Evolutionary conservation across 257 asterid genomes (phyloP), one percentile per base, ranked within the genome.

Genomic region (Petunia axillaris): DNA sequence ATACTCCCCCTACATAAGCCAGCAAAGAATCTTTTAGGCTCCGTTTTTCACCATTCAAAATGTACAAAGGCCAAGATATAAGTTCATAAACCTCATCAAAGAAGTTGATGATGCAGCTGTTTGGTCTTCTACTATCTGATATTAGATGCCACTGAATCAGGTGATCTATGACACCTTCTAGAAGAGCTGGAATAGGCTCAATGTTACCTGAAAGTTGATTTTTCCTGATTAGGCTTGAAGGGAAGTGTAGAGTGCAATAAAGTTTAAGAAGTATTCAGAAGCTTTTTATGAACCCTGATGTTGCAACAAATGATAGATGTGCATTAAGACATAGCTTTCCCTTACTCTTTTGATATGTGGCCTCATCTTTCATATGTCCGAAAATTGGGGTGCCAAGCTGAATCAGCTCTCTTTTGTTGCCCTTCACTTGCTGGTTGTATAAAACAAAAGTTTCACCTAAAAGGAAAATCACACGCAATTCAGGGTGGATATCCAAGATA

Each of bases 361-460:
- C 86, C 1, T 89, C 97, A 52, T 91, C 93, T 83, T 90, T 87
- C 64, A 92, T 81, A 64, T 88, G 89, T 79, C 95, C 92, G 16
- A 96, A 96, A 80, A 96, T 90, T 77, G 99, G 97, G 82, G 90
- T 90, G 16, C 99, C 99, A 54, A 94, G 91, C 88, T 94, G 99
- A 81, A 94, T 90, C 92, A 94, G 65, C 93, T 96, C 99, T 87
- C 99, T 91, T 90, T 92, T 96, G 90, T 87, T 96, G 53, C 98
- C 98, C 80, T 90, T 96, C 59, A 89, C 75, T 83, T 92, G 98
- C 88, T 94, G 97, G 83, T 96, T 94, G 90, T 90, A 96, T 64
- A 94, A 81, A 82, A 94, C 87, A 90, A 92, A 96, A 41, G 98
- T 96, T 82, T 96, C 98, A 76, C 98, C 99, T 96, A 93, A 79